Conservation (phyloP, 2,329 filamentous ascomycete species). For the Metarhizium humberi region DNA sequence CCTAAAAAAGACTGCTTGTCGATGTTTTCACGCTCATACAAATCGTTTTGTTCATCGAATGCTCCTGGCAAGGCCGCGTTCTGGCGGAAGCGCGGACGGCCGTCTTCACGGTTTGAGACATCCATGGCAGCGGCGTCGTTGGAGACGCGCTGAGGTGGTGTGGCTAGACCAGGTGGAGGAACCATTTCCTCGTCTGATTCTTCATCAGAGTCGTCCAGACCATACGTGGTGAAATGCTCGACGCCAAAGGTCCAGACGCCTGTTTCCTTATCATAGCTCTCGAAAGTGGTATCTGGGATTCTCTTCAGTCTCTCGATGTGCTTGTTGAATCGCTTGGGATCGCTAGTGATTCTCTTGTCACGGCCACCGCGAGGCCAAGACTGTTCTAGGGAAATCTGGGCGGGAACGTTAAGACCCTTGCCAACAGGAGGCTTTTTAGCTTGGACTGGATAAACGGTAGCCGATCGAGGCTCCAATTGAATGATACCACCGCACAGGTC, state of each 20-base stretch:
- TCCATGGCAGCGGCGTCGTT: conserved; percentile 12
- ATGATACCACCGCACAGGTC: conserved; percentile 73
- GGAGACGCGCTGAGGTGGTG: conserved; percentile 10
- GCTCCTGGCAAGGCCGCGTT: conserved; percentile 60
- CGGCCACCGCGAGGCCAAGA: conserved; percentile 70
- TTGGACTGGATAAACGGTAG: conserved; percentile 76
- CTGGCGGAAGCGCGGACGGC: conserved; percentile 48
- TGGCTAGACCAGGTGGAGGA: conserved; percentile 3
- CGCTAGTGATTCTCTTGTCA: conserved; percentile 44
- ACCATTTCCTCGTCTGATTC: conserved; percentile 47
- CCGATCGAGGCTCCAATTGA: conserved; percentile 63
- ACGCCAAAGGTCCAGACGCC: conserved; percentile 89
- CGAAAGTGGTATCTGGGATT: conserved; percentile 72
- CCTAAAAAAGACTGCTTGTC: conserved; percentile 78
- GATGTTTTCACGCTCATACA: conserved; percentile 47
- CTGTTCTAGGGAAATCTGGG: conserved; percentile 79
- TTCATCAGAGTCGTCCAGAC: conserved; percentile 70
- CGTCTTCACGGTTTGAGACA: conserved; percentile 35
- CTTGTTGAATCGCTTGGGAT: conserved; percentile 61
- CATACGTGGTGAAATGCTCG: conserved; percentile 96
- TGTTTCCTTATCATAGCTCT: conserved; percentile 67
- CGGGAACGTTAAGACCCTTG: conserved; percentile 85
- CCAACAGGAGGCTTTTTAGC: conserved; percentile 74
- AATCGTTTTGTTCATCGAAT: conserved; percentile 56
- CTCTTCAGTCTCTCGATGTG: conserved; percentile 74